A percentile compares a stretch with the other conserved stretches of the same genome.
phyloP scores from a whole-genome alignment of 345 rosid species.

The Syzygium oleosum region DNA sequence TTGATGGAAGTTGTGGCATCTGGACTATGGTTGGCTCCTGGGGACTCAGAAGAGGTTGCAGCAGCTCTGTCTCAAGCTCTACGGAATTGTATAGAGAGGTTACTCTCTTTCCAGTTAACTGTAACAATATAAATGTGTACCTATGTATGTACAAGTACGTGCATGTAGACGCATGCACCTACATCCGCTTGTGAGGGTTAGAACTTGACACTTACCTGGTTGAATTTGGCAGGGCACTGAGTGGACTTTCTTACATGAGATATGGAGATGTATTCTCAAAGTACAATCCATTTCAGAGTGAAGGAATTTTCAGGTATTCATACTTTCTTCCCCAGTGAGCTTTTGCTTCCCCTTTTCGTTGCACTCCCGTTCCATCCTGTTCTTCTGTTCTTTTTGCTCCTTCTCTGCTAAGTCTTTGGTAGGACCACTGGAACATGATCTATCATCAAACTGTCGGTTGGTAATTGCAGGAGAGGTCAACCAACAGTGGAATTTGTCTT shows the following conservation, averaged over 20 bases:
- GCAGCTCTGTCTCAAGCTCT: conserved; percentile 89
- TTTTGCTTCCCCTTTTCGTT: not conserved
- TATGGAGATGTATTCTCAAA: conserved; percentile 92
- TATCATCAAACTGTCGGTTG: not conserved
- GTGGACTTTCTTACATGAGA: conserved; percentile 77
- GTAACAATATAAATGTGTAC: not conserved
- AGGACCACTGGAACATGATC: not conserved
- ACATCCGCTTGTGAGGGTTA: not conserved
- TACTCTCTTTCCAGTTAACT: conserved; percentile 11
- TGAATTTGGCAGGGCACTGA: conserved; percentile 48
- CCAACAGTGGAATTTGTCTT: conserved; percentile 84
- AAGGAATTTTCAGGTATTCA: conserved; percentile 64
- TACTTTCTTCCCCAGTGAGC: not conserved
- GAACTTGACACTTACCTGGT: conserved; percentile 7
- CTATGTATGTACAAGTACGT: not conserved
- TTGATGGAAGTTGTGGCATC: conserved; percentile 69
- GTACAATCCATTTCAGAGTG: conserved; percentile 65
- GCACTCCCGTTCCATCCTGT: not conserved
- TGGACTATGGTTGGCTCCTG: conserved; percentile 97
- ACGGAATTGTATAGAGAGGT: conserved; percentile 90
- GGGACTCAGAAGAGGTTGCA: conserved; percentile 96
- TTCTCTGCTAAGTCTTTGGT: not conserved
- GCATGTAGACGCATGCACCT: not conserved
- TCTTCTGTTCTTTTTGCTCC: not conserved
- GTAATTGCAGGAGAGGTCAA: conserved; percentile 67